Base-by-base conservation (phyloP, 140 eudicot species). In the Senecio squalidus region DNA sequence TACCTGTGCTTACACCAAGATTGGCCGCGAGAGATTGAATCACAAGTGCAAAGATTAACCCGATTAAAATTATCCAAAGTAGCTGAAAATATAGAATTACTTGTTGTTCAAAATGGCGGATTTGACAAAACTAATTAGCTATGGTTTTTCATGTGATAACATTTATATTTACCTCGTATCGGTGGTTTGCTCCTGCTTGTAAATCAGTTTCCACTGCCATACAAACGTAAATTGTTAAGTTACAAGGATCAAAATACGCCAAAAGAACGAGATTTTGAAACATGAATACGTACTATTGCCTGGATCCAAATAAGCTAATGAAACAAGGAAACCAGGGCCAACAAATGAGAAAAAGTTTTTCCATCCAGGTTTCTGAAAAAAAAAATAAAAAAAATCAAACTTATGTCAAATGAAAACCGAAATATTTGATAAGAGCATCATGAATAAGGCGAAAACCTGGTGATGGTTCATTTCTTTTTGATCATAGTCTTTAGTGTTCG, bases 251-350 rank as follows among this genome's bases (percentile, higher is more conserved):
- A 4, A 4, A 52, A 4, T 0, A 24, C 20, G 14, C 21, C 3
- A 26, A 51, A 51, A 3, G 9, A 46, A 16, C 2, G 16, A 4
- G 33, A 31, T 17, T 11, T 9, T 10, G 24, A 25, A 9, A 52
- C 39, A n/a, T 15, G 3, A 26, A 21, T 11, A 25, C 76, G 76
- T 73, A 85, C 95, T 62, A 38, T 85, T 85, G 24, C 90, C 95
- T 8, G 95, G 95, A 52, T 85, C 91, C 31, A 85, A 80, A 38
- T 85, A 85, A 15, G 91, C 91, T 65, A 85, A 45, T 40, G 95
- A 85, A 50, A 85, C 95, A 16, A 82, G 76, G 62, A 85, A 85
- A 70, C 95, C 95, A 39, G 95, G 95, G 30, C 95, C 95, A 63
- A 85, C 80, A 65, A 69, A 76, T 7, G 82, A 31, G 6, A 85